Evolutionary conservation across 805 yeast genomes (phyloP).

Genomic region (Yamadazyma nakazawae): DNA sequence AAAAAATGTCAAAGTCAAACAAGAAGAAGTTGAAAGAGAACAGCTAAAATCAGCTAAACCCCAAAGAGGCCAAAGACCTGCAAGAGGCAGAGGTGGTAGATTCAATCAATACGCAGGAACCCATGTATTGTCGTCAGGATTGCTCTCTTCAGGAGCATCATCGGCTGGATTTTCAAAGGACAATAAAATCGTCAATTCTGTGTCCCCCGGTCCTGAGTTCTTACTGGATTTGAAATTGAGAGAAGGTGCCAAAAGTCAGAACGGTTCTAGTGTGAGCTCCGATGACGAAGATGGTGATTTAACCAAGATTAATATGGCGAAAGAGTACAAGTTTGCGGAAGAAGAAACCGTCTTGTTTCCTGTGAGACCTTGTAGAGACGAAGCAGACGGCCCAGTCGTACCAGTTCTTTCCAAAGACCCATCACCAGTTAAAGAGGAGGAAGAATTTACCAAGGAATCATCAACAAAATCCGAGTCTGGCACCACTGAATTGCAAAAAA

Average conservation of each 20-base stretch:
- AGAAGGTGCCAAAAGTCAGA: neutral
- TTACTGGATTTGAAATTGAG: constrained; percentile 27
- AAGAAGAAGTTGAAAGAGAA: constrained; percentile 22
- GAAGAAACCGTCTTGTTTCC: constrained; percentile 63
- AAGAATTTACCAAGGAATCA: constrained; percentile 12
- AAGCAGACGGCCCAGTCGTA: constrained; percentile 29
- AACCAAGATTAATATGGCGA: constrained; percentile 61
- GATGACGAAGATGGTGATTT: constrained; percentile 36
- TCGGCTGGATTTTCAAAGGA: constrained; percentile 29
- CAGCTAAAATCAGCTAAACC: constrained; percentile 2
- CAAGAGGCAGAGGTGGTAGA: constrained; percentile 36
- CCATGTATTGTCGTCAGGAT: constrained; percentile 68
- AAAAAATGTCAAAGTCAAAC: constrained; percentile 50
- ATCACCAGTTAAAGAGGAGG: constrained; percentile 10
- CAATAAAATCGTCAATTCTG: constrained; percentile 24
- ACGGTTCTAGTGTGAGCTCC: neutral
- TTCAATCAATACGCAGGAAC: constrained; percentile 45
- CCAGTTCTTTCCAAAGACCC: constrained; percentile 11
- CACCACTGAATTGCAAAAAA: constrained; percentile 25
- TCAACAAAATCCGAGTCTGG: constrained; percentile 29
- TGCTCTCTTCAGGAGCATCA: constrained; percentile 59
- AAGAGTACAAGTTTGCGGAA: constrained; percentile 50
- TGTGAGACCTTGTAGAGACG: constrained; percentile 60
- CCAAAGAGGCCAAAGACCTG: constrained; percentile 26
- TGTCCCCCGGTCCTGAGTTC: constrained; percentile 42